Base-by-base conservation (phyloP, 768 basidiomycete genomes). In the Strobilomyces echinocephalus region DNA sequence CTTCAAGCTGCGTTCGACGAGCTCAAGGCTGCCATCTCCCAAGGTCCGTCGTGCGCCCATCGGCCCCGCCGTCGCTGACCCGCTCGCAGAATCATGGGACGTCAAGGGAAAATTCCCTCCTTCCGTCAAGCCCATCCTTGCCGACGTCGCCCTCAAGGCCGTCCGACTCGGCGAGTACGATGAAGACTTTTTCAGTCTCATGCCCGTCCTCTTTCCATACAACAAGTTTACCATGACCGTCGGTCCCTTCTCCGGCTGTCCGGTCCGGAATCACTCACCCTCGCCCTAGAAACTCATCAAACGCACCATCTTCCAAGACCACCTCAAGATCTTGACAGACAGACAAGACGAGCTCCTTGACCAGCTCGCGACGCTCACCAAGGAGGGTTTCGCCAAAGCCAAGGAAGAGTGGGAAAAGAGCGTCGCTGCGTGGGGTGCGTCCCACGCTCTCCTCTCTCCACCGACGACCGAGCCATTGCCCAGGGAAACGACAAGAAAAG, bases 201-300 rank as follows among this genome's bases (percentile, higher is more conserved):
- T 97, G 83, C 91, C 95, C 0, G 76, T 72, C 21, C 68, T 95
- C 36, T 93, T 98, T 62, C 92, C 93, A 0, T 98, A 97, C 66
- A 99, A 99, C 73, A 85, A 87, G 59, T 99, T 90, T 67, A 95
- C 91, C 0, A 93, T 97, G 85, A 88, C 80, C 47, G 87, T 89
- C 50, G 48, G 85, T 76, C 16, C 36, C 41, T 18, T 45, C 31
- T 0, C 47, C 35, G 24, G 8, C 38, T 12, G 9, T 38, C 34
- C 4, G 24, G 24, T 33, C 43, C 15, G 51, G 28, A 20, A 26
- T 14, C 0, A 16, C 57, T 69, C 34, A 69, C 49, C 0, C 16
- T 26, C 8, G 24, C 18, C 12, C 44, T 65, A 95, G 88, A 97
- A 97, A 84, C 79, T 97, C 43, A 88, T 94, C 69, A 93, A 93